Percentiles rank a stretch among this genome's conserved stretches.
These are phyloP conservation scores for Spinellus fusiger DNA, from an alignment of 192 early-diverging fungal species.

Conservation along the genomic window DNA sequence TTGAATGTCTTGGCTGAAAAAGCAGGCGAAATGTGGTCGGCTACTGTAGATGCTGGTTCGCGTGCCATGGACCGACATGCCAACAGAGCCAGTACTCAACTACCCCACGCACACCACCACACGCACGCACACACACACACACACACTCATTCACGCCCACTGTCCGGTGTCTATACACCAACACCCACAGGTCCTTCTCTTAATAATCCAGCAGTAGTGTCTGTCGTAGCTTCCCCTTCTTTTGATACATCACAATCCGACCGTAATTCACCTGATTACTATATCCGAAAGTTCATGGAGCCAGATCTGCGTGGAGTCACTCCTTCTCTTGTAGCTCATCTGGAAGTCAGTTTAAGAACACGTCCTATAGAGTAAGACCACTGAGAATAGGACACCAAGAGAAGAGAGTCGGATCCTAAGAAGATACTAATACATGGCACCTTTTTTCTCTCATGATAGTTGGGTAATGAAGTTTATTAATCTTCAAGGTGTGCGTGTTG, in stretches of 20 bases:
- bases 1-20: constrained; percentile 24
- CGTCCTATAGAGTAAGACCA: constrained; percentile 46
- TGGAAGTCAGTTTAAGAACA: constrained; percentile 49
- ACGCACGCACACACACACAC: neutral
- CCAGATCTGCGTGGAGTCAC: constrained; percentile 44
- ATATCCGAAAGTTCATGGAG: constrained; percentile 46
- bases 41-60: constrained; percentile 6
- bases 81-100: neutral
- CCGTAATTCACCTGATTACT: constrained; percentile 46
- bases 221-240: neutral
- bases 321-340: constrained; percentile 34
- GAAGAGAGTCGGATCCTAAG: neutral
- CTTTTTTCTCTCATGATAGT: constrained; percentile 20
- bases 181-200: neutral
- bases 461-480: constrained; percentile 79
- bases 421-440: neutral
- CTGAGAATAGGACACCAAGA: too few relatives aligned
- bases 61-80: constrained; percentile 15
- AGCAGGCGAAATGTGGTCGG: constrained; percentile 22
- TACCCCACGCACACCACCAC: too few relatives aligned
- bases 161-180: neutral
- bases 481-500: constrained; percentile 60
- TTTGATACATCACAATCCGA: constrained; percentile 15
- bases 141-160: neutral
- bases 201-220: neutral